Evolutionary conservation across 495 filamentous ascomycete genomes (phyloP).

Genomic region (Hypoxylon rickii): DNA sequence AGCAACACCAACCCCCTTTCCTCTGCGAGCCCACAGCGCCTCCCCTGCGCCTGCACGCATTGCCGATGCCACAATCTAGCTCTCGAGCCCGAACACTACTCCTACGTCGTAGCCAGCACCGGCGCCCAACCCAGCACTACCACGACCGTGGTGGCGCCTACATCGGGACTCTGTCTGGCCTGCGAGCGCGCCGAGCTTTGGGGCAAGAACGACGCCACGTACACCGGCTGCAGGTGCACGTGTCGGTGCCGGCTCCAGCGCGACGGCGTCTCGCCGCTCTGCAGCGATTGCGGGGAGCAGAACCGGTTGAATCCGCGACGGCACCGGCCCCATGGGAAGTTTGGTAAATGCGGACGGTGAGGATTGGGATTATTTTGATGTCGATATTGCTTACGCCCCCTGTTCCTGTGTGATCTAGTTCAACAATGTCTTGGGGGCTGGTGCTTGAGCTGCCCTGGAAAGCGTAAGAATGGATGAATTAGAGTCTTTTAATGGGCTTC

Average conservation of each 20-base stretch:
- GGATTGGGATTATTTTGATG: background rate
- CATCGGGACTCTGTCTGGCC: constrained; percentile 6
- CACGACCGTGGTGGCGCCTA: background rate
- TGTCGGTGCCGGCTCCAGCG: constrained; percentile 19
- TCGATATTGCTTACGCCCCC: no score
- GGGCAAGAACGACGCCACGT: constrained; percentile 13
- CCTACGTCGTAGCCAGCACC: background rate
- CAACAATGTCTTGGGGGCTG: no score
- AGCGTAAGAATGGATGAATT: no score
- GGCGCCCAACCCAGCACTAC: background rate
- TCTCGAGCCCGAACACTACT: constrained; percentile 3
- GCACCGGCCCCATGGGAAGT: background rate
- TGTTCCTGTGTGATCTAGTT: no score
- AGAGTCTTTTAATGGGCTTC: no score
- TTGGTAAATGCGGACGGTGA: background rate
- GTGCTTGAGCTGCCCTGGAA: no score
- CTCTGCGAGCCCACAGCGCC: background rate
- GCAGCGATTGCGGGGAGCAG: background rate
- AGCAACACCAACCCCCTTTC: background rate
- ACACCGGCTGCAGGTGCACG: constrained; percentile 17
- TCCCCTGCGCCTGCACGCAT: constrained; percentile 12
- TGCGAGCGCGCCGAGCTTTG: constrained; percentile 18
- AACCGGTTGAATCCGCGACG: background rate
- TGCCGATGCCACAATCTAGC: constrained; percentile 17
- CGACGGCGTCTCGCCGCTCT: background rate